Base-by-base conservation (phyloP, 2,329 filamentous ascomycete species). In the Phyllosticta ampelicida region DNA sequence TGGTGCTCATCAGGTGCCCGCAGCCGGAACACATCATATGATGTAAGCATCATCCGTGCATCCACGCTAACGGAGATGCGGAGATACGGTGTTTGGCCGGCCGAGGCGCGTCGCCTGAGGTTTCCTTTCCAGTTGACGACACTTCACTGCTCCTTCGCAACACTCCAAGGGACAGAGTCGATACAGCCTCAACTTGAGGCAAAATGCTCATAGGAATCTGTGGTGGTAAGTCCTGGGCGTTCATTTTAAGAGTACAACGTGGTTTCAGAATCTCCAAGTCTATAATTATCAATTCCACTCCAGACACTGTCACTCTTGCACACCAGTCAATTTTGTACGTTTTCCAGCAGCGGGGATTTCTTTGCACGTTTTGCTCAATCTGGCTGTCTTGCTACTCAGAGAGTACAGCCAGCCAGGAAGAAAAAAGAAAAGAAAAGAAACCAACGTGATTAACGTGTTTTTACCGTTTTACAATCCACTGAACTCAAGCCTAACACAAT, bases 121-220 rank as follows among this genome's bases (percentile, higher is more conserved):
- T 62, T 62, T 60, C 44, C 10, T 5, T 9, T 18, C 50, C 20
- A 49, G 16, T 23, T 2, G 48, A 21, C n/a, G n/a, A n/a, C n/a
- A n/a, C 13, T 36, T 48, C 23, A 53, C 26, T 53, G 26, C 4
- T 26, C 20, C 48, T 9, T 26, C 9, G 48, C 6, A 21, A 52
- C 55, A 28, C 20, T 18, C 10, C n/a, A 52, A 23, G 49, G 26
- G 3, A 26, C 8, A 51, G 5, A 2, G 52, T 4, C 8, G 8
- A 26, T 26, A 4, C 23, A 4, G 23, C 36, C 30, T 36, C n/a
- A 9, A 2, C 11, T 8, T 20, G 19, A 49, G 36, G n/a, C 59
- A 60, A 44, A 8, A 90, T 91, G 87, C 78, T 91, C 48, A 86
- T 90, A 62, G 87, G 87, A 58, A 79, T 91, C 61, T 90, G 87